These are phyloP conservation scores for Cicer yamashitae DNA, from an alignment of 306 rosid genomes.

Conservation along the genomic window DNA sequence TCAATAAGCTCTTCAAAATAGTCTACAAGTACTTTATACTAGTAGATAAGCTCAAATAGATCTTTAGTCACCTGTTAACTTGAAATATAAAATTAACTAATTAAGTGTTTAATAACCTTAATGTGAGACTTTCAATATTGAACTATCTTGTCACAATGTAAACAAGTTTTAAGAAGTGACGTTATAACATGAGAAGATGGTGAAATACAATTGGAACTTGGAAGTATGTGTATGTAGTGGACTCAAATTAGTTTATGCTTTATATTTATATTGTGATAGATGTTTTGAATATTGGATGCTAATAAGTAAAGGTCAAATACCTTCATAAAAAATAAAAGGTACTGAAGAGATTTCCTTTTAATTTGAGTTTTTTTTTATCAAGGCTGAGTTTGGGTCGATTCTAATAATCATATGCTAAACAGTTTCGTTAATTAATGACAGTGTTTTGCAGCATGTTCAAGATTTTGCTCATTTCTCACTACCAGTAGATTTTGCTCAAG, in stretches of 20 bases:
- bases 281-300: neutral
- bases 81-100: neutral
- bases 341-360: conserved; percentile 1
- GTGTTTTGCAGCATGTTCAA: neutral
- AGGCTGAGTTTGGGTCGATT: neutral
- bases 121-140: neutral
- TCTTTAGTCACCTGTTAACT: neutral
- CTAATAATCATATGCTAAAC: neutral
- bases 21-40: too few species aligned
- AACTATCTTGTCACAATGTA: neutral
- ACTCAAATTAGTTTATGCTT: too few species aligned
- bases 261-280: too few species aligned
- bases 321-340: neutral
- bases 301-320: neutral
- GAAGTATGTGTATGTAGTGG: neutral
- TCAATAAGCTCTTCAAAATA: too few species aligned
- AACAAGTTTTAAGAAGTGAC: neutral
- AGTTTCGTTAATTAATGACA: neutral
- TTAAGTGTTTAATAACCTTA: neutral
- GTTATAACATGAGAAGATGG: neutral
- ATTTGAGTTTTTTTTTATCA: neutral
- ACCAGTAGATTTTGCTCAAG: neutral
- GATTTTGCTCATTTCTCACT: neutral
- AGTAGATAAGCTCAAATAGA: too few species aligned
- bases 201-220: neutral